A percentile compares a stretch with the other conserved stretches of the same genome.
phyloP scores from a whole-genome alignment of 2,329 filamentous ascomycete genomes.

The Paecilomyces dactylethromorphus region DNA sequence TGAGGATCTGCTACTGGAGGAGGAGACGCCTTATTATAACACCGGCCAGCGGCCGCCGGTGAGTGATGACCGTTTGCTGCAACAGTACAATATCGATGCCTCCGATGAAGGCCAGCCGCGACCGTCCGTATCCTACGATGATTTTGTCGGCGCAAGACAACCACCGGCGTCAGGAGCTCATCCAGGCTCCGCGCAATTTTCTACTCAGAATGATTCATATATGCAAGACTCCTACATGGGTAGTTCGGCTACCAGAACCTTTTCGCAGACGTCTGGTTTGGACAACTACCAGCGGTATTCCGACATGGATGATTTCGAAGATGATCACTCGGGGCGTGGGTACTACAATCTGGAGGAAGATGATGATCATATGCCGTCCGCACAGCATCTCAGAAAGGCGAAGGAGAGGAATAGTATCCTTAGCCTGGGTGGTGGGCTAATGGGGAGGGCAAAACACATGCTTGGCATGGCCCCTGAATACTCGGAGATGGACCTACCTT shows the following conservation, averaged over 20 bases:
- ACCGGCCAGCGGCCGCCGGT: constrained; percentile 70
- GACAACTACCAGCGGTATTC: constrained; percentile 90
- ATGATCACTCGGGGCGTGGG: constrained; percentile 59
- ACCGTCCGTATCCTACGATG: constrained; percentile 88
- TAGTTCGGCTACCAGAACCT: constrained; percentile 37
- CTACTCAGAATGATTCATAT: constrained; percentile 26
- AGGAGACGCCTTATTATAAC: constrained; percentile 52
- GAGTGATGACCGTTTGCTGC: constrained; percentile 73
- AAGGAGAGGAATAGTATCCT: constrained; percentile 84
- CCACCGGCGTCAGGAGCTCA: constrained; percentile 39
- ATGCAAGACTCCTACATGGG: constrained; percentile 32
- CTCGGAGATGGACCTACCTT: constrained; percentile 94
- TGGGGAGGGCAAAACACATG: constrained; percentile 84
- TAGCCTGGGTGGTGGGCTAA: constrained; percentile 74
- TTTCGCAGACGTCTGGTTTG: constrained; percentile 73
- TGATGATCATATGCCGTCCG: constrained; percentile 49
- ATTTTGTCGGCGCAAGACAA: constrained; percentile 71
- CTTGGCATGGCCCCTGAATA: constrained; percentile 81
- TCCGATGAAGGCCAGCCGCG: constrained; percentile 59
- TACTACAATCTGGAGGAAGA: constrained; percentile 68
- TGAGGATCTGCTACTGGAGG: constrained; percentile 38
- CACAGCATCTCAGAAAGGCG: constrained; percentile 48
- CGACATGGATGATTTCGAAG: constrained; percentile 77
- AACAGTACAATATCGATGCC: constrained; percentile 65
- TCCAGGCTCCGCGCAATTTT: constrained; percentile 34